phyloP scores from a whole-genome alignment of 1,284 basidiomycete species.

The Rhodotorula glutinis region DNA sequence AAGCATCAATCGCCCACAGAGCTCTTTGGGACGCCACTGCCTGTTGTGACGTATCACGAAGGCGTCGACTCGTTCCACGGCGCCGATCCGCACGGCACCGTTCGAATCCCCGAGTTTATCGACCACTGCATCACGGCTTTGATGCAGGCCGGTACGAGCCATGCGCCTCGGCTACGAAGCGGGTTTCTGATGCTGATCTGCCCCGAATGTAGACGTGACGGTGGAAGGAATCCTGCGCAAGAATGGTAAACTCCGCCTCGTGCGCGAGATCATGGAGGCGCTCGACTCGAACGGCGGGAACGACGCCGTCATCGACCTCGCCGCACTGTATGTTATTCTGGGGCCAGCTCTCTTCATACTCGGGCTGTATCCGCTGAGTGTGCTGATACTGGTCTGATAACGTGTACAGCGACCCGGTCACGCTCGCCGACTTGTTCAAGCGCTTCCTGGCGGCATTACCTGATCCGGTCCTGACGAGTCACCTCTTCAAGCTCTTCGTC shows the following conservation, averaged over 20 bases:
- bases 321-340: slow-evolving; percentile 16
- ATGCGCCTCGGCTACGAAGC: too few species aligned
- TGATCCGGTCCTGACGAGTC: slow-evolving; percentile 24
- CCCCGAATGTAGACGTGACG: slow-evolving; percentile 11
- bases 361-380: not conserved
- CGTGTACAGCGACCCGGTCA: slow-evolving; percentile 25
- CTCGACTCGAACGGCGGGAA: slow-evolving; percentile 22
- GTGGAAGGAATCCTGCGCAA: slow-evolving; percentile 25
- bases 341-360: too few species aligned
- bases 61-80: slow-evolving; percentile 23
- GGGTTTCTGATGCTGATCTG: too few species aligned
- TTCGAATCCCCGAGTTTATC: slow-evolving; percentile 30
- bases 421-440: slow-evolving; percentile 28
- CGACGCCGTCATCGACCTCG: slow-evolving; percentile 21
- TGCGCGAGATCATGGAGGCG: slow-evolving; percentile 20
- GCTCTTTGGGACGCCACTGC: slow-evolving; percentile 23
- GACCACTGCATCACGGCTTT: slow-evolving; percentile 34
- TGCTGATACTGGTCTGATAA: too few species aligned
- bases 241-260: slow-evolving; percentile 12
- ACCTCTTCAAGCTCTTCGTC: slow-evolving; percentile 31
- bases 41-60: slow-evolving; percentile 19
- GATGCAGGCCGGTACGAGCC: slow-evolving; percentile 20
- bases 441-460: slow-evolving; percentile 22
- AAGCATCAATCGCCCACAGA: slow-evolving; percentile 11
- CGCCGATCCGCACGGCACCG: slow-evolving; percentile 13